phyloP scores from a whole-genome alignment of 1,284 basidiomycete species.

The Austroboletus novae-zelandiae region DNA sequence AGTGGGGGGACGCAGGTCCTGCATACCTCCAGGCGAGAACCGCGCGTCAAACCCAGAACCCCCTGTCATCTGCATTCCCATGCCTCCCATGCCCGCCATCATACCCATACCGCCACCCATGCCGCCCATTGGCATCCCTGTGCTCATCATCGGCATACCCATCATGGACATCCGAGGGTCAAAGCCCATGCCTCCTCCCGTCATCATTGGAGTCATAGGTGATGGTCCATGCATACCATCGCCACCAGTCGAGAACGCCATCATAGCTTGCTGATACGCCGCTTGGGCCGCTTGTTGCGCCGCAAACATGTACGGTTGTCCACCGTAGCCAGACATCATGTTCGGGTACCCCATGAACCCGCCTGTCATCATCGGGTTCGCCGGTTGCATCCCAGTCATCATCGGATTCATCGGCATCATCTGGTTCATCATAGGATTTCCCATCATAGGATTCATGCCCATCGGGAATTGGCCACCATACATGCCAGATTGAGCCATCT shows the following conservation, averaged over 20 bases:
- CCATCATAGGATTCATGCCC: constrained; percentile 44
- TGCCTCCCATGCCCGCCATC: constrained; percentile 42
- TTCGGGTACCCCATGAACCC: constrained; percentile 50
- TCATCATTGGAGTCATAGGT: constrained; percentile 56
- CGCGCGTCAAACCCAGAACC: constrained; percentile 55
- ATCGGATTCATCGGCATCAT: constrained; percentile 57
- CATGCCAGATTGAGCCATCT: constrained; percentile 80
- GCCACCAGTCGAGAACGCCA: constrained; percentile 78
- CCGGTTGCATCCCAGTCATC: constrained; percentile 46
- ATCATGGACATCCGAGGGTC: constrained; percentile 58
- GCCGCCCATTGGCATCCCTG: constrained; percentile 36
- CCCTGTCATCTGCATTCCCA: constrained; percentile 60
- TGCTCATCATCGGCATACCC: constrained; percentile 50
- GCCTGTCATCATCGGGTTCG: constrained; percentile 51
- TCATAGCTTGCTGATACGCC: constrained; percentile 90
- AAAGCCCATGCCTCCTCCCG: constrained; percentile 43
- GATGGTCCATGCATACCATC: constrained; percentile 40
- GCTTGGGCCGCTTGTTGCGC: constrained; percentile 86
- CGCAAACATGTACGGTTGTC: constrained; percentile 86
- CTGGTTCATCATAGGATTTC: constrained; percentile 43
- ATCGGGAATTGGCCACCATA: constrained; percentile 47
- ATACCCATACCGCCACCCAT: constrained; percentile 30
- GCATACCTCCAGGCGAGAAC: constrained; percentile 40
- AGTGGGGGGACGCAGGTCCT: constrained; percentile 37
- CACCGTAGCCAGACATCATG: constrained; percentile 63